Percentiles rank a stretch among this genome's conserved stretches.
phyloP scores from a whole-genome alignment of 2,329 filamentous ascomycete genomes.

The Aureobasidium sp. region DNA sequence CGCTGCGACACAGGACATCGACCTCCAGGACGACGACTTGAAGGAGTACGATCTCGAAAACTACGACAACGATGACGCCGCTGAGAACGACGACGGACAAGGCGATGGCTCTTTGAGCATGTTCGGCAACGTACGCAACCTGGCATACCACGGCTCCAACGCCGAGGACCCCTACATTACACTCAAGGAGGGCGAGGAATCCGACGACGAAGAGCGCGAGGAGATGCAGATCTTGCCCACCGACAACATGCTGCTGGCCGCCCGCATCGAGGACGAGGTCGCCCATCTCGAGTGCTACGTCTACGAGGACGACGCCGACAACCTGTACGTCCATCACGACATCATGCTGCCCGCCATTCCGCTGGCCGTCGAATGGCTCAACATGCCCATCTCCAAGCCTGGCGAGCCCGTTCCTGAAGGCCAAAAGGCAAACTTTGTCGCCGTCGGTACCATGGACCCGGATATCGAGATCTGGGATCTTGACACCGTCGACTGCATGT shows the following conservation, averaged over 20 bases:
- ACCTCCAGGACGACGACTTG: slow-evolving; percentile 65
- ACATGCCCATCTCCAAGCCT: slow-evolving; percentile 75
- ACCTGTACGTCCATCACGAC: slow-evolving; percentile 98
- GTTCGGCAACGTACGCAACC: slow-evolving; percentile 89
- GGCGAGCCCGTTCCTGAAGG: slow-evolving; percentile 52
- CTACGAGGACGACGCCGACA: slow-evolving; percentile 91
- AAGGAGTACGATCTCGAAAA: slow-evolving; percentile 95
- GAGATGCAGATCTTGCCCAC: slow-evolving; percentile 88
- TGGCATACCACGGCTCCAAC: slow-evolving; percentile 90
- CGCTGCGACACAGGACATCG: slow-evolving; percentile 14
- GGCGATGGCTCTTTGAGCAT: slow-evolving; percentile 71
- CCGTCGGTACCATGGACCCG: slow-evolving; percentile 93
- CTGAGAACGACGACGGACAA: slow-evolving; percentile 48
- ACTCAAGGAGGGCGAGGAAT: slow-evolving; percentile 58
- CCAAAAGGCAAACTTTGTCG: slow-evolving; percentile 76
- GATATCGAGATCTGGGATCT: slow-evolving; percentile 99
- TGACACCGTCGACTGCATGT: slow-evolving; percentile 95
- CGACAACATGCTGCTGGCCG: slow-evolving; percentile 86
- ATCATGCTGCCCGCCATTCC: slow-evolving; percentile 98
- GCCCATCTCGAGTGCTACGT: slow-evolving; percentile 96
- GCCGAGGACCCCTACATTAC: slow-evolving; percentile 97
- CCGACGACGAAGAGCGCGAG: slow-evolving; percentile 78
- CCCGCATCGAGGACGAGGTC: slow-evolving; percentile 93
- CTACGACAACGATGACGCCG: slow-evolving; percentile 77
- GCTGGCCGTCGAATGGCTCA: slow-evolving; percentile 90